Conservation (phyloP, 306 rosid species). For the Amphicarpaea edgeworthii region DNA sequence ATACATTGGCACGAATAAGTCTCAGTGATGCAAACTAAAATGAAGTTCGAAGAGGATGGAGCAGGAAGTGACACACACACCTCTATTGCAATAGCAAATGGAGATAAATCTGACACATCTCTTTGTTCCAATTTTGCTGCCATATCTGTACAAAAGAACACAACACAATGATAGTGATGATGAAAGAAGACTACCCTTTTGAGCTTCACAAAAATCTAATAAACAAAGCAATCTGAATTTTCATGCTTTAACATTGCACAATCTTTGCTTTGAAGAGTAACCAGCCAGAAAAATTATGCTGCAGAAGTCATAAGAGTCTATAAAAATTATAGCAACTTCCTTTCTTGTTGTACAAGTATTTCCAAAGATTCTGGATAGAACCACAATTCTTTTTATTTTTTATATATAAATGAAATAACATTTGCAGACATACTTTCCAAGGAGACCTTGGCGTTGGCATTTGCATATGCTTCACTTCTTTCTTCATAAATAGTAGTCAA, state of each 20-base stretch:
- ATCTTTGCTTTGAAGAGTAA: neutral
- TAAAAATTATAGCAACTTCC: constrained; percentile 5
- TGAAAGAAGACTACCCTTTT: neutral
- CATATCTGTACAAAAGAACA: constrained; percentile 60
- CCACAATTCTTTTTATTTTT: neutral
- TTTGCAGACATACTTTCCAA: constrained; percentile 64
- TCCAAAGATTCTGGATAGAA: neutral
- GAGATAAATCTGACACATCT: constrained; percentile 69
- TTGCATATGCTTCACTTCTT: constrained; percentile 74
- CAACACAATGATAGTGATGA: neutral
- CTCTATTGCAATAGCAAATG: constrained; percentile 77
- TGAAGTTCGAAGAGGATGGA: constrained; percentile 12
- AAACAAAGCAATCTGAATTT: neutral
- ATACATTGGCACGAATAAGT: constrained; percentile 17
- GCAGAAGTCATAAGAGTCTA: neutral
- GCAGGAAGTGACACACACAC: constrained; percentile 47
- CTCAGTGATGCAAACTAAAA: neutral
- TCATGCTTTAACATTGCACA: neutral
- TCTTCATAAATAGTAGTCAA: constrained; percentile 70
- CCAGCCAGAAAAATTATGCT: neutral
- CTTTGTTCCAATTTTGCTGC: constrained; percentile 62
- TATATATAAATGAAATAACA: neutral
- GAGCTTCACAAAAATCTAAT: neutral
- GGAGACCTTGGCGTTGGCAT: constrained; percentile 74
- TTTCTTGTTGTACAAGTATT: constrained; percentile 2